Percentiles rank a stretch among this genome's conserved stretches.
Evolutionary conservation across 2,329 filamentous ascomycete species (phyloP).

Genomic region (Calonectria naviculata): DNA sequence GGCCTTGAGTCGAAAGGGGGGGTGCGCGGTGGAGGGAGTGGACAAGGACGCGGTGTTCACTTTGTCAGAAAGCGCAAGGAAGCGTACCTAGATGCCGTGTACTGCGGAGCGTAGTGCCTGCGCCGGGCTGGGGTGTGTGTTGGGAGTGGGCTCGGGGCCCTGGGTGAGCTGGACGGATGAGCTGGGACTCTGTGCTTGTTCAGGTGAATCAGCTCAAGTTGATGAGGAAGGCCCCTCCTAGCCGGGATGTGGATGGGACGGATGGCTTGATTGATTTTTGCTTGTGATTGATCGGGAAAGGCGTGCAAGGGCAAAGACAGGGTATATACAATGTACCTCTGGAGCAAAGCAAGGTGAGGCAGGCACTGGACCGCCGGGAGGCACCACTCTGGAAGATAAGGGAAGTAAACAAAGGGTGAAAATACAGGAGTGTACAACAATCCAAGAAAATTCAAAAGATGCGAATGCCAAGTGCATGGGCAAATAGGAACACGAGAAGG

Average conservation of each 20-base stretch:
- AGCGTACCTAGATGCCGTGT: constrained; percentile 7
- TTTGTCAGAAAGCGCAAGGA: constrained; percentile 11
- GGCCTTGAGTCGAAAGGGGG: background rate
- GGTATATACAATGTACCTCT: constrained; percentile 5
- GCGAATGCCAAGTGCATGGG: constrained; percentile 2
- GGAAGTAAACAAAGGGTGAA: constrained; percentile 7
- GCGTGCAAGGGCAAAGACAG: constrained; percentile 17
- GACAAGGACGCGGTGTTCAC: background rate
- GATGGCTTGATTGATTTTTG: constrained; percentile 9
- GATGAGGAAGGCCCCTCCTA: constrained; percentile 26
- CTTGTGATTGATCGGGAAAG: constrained; percentile 22
- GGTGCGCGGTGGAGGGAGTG: constrained; percentile 1
- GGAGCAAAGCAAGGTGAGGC: background rate
- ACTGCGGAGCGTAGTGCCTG: constrained; percentile 5
- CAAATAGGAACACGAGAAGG: constrained; percentile 4
- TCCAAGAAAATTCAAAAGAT: background rate
- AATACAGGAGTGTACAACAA: background rate
- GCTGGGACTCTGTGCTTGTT: constrained; percentile 14
- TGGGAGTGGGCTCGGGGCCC: constrained; percentile 17
- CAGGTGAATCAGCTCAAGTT: constrained; percentile 29
- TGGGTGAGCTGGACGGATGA: constrained; percentile 26
- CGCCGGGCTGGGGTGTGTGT: constrained; percentile 11
- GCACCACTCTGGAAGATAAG: background rate
- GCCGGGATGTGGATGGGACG: constrained; percentile 16
- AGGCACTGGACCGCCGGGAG: background rate